These are phyloP conservation scores for Biscutella laevigata DNA, from an alignment of 441 rosid genomes.

Conservation along the genomic window DNA sequence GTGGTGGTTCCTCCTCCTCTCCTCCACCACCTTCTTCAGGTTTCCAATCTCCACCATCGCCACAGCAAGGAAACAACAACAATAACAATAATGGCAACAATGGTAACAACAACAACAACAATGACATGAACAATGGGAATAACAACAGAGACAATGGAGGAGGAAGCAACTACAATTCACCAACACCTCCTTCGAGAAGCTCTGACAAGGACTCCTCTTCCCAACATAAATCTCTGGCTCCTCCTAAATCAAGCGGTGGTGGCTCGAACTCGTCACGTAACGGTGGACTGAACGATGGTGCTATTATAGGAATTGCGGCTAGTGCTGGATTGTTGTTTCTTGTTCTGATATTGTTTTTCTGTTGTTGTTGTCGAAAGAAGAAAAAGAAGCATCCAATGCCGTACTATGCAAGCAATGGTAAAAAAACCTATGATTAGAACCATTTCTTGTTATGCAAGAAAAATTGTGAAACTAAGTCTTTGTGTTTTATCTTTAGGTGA, in stretches of 20 bases:
- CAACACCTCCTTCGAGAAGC: slow-evolving; percentile 23
- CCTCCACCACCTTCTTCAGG: slow-evolving; percentile 24
- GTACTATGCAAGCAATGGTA: slow-evolving; percentile 30
- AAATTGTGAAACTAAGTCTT: slow-evolving; percentile 19
- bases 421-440: neutral
- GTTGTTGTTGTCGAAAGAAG: slow-evolving; percentile 40
- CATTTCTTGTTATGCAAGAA: slow-evolving; percentile 29
- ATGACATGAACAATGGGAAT: neutral
- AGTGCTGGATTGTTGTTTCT: slow-evolving; percentile 39
- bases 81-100: neutral
- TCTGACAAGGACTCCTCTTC: slow-evolving; percentile 17
- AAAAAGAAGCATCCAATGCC: slow-evolving; percentile 40
- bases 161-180: slow-evolving; percentile 19
- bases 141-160: slow-evolving; percentile 4
- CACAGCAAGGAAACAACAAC: slow-evolving; percentile 14
- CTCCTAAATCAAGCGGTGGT: slow-evolving; percentile 19
- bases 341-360: slow-evolving; percentile 27
- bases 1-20: slow-evolving; percentile 21
- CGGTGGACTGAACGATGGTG: slow-evolving; percentile 18
- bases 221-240: slow-evolving; percentile 30
- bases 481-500: slow-evolving; percentile 18
- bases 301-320: slow-evolving; percentile 36
- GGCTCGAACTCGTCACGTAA: slow-evolving; percentile 15
- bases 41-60: slow-evolving; percentile 23
- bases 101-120: neutral